Percentiles rank a stretch among this genome's conserved stretches.
Evolutionary conservation across 2,329 filamentous ascomycete species (phyloP).

Genomic region (Grosmannia huntii): DNA sequence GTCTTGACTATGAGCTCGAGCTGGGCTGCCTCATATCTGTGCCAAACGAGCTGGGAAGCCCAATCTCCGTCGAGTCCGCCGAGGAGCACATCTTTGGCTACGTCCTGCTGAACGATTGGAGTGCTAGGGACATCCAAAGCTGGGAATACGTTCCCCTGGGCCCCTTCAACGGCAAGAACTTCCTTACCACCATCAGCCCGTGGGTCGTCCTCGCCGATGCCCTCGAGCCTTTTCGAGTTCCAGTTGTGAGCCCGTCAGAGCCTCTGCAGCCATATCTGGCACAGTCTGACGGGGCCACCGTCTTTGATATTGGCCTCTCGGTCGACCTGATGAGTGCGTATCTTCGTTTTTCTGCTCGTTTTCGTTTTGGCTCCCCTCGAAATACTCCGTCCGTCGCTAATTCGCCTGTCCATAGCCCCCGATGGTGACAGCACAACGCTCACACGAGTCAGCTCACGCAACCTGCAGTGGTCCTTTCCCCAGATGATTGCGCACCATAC

Average conservation of each 20-base stretch:
- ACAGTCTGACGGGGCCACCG: constrained; percentile 42
- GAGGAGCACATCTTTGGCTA: constrained; percentile 65
- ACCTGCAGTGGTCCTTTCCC: constrained; percentile 65
- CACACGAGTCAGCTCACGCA: constrained; percentile 43
- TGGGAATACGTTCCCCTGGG: constrained; percentile 79
- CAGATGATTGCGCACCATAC: constrained; percentile 79
- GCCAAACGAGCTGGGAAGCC: constrained; percentile 50
- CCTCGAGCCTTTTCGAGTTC: constrained; percentile 42
- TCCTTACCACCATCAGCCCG: constrained; percentile 62
- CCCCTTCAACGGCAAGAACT: constrained; percentile 77
- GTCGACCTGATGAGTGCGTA: constrained; percentile 47
- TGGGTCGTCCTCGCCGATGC: constrained; percentile 73
- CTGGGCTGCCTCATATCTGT: constrained; percentile 61
- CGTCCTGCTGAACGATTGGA: constrained; percentile 82
- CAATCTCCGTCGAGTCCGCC: constrained; percentile 50
- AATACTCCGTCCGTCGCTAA: neutral
- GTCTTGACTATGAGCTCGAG: constrained; percentile 70
- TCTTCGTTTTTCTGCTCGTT: neutral
- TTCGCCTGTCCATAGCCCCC: constrained; percentile 18
- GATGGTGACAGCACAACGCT: constrained; percentile 43
- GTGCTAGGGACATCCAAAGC: constrained; percentile 65
- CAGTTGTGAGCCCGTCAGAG: constrained; percentile 20
- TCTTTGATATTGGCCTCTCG: constrained; percentile 22
- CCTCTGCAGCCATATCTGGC: constrained; percentile 34
- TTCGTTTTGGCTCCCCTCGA: neutral